Evolutionary conservation across 495 filamentous ascomycete genomes (phyloP).

Genomic region (Daldinia decipiens): DNA sequence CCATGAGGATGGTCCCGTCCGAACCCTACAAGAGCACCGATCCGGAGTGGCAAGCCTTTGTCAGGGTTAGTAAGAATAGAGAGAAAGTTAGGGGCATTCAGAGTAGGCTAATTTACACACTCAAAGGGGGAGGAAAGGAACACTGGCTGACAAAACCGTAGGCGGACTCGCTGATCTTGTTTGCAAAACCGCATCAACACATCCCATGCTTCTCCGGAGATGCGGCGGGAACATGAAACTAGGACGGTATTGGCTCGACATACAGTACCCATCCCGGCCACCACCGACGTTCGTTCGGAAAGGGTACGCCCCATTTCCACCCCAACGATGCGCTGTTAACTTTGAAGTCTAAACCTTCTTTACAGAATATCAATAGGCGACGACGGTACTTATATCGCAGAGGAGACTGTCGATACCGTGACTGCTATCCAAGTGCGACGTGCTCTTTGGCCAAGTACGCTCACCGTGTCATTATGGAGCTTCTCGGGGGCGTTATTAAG

Average conservation of each 20-base stretch:
- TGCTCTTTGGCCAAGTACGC: conserved; percentile 50
- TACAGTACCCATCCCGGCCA: conserved; percentile 53
- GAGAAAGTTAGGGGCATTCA: conserved; percentile 59
- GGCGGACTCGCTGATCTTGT: conserved; percentile 46
- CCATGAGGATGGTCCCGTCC: conserved; percentile 54
- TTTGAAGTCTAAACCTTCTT: conserved; percentile 23
- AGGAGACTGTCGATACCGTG: conserved; percentile 44
- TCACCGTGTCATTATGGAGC: conserved; percentile 50
- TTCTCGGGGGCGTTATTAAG: conserved; percentile 47
- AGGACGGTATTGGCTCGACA: conserved; percentile 51
- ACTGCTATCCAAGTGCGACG: conserved; percentile 46
- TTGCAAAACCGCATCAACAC: conserved; percentile 22
- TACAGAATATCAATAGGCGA: conserved; percentile 50
- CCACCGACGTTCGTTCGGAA: conserved; percentile 54
- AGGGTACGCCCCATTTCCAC: conserved; percentile 48
- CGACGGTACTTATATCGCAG: conserved; percentile 46
- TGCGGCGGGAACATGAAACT: conserved; percentile 44
- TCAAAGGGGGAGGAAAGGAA: neutral
- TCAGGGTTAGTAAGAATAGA: conserved; percentile 65
- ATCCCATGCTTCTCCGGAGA: conserved; percentile 20
- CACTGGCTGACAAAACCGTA: conserved; percentile 28
- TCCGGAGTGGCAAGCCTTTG: conserved; percentile 77
- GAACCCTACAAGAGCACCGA: conserved; percentile 67
- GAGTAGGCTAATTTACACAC: conserved; percentile 52
- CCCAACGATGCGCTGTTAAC: neutral